Conservation (phyloP, 352 stramenopile genomes). For the Pilasporangium apinafurcum region DNA sequence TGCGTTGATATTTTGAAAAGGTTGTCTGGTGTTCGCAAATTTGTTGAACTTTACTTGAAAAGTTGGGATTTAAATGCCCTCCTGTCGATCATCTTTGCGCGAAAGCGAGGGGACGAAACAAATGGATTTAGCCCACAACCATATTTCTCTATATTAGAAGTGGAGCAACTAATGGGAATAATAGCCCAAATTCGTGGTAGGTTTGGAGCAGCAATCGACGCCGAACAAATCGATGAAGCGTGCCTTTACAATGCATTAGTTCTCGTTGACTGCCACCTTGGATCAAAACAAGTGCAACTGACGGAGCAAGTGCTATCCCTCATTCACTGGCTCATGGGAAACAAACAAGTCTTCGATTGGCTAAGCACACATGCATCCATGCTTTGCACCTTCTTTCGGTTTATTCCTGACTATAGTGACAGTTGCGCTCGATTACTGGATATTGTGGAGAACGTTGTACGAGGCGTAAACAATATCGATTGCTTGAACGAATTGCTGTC, state of each 20-base stretch:
- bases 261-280: slow-evolving; percentile 9
- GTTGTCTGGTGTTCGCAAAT: slow-evolving; percentile 27
- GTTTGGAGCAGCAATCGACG: not conserved
- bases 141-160: slow-evolving; percentile 15
- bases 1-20: slow-evolving; percentile 30
- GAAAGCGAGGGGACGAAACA: slow-evolving; percentile 20
- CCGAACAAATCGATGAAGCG: slow-evolving; percentile 6
- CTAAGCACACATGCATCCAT: slow-evolving; percentile 18
- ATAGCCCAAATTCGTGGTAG: slow-evolving; percentile 5
- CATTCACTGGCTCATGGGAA: slow-evolving; percentile 18
- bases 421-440: slow-evolving; percentile 6
- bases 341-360: slow-evolving; percentile 16
- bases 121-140: slow-evolving; percentile 39
- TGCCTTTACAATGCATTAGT: slow-evolving; percentile 17
- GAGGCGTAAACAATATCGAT: slow-evolving; percentile 13
- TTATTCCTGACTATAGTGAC: slow-evolving; percentile 1
- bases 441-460: slow-evolving; percentile 16
- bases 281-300: slow-evolving; percentile 6
- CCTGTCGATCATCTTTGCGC: slow-evolving; percentile 26
- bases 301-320: slow-evolving; percentile 21
- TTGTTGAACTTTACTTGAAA: slow-evolving; percentile 42
- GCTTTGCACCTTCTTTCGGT: slow-evolving; percentile 15
- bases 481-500: slow-evolving; percentile 26
- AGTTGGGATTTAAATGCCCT: slow-evolving; percentile 44
- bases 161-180: slow-evolving; percentile 29